Evolutionary conservation across 805 yeast genomes (phyloP).

Genomic region (Candida sphagnicola): DNA sequence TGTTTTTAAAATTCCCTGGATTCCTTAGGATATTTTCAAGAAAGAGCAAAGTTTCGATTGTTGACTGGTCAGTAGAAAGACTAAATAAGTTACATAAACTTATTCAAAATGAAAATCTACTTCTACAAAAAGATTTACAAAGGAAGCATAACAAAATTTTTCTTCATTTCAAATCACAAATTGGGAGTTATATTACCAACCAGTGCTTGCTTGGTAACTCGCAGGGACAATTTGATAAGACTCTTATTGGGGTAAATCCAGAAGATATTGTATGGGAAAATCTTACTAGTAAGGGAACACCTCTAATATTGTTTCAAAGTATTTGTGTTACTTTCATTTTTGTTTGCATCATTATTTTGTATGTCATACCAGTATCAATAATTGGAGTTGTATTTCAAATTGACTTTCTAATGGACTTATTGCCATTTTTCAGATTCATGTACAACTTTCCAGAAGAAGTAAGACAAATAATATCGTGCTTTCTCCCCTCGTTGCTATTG

Average conservation of each 20-base stretch:
- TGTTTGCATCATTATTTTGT: slow-evolving; percentile 47
- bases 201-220: slow-evolving; percentile 49
- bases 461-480: slow-evolving; percentile 52
- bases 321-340: slow-evolving; percentile 44
- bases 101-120: slow-evolving; percentile 18
- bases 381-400: slow-evolving; percentile 74
- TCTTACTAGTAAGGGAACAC: slow-evolving; percentile 35
- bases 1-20: slow-evolving; percentile 26
- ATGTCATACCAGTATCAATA: slow-evolving; percentile 83
- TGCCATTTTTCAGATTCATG: slow-evolving; percentile 60
- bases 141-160: slow-evolving; percentile 46
- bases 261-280: slow-evolving; percentile 72
- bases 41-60: slow-evolving; percentile 17
- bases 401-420: slow-evolving; percentile 55
- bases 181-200: slow-evolving; percentile 60
- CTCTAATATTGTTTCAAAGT: slow-evolving; percentile 34
- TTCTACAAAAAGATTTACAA: slow-evolving; percentile 15
- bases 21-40: slow-evolving; percentile 18
- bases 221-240: slow-evolving; percentile 40
- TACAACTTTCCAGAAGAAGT: slow-evolving; percentile 50
- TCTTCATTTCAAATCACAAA: slow-evolving; percentile 54
- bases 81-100: slow-evolving; percentile 10
- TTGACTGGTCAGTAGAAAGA: slow-evolving; percentile 26
- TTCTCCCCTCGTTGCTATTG: slow-evolving; percentile 66
- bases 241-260: slow-evolving; percentile 55